Percentiles rank a stretch among this genome's conserved stretches.
These are phyloP conservation scores for Trichoderma sp. DNA, from an alignment of 2,329 filamentous ascomycete species.

Conservation along the genomic window DNA sequence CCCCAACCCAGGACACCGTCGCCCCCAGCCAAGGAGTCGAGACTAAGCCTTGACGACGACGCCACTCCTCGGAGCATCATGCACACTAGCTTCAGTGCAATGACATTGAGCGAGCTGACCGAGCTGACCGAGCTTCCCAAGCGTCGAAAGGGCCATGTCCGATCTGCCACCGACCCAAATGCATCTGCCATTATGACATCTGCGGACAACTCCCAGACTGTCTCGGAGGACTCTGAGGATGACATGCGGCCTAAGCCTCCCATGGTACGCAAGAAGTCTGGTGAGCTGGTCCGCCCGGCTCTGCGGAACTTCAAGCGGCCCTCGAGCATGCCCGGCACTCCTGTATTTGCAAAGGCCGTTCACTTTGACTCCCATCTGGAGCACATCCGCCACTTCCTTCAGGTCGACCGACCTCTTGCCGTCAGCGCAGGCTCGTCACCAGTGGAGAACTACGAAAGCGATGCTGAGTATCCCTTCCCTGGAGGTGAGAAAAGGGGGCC, in stretches of 20 bases:
- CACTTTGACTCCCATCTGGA: constrained; percentile 97
- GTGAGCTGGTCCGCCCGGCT: constrained; percentile 91
- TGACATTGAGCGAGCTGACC: constrained; percentile 42
- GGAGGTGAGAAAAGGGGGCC: constrained; percentile 47
- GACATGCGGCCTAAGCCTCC: constrained; percentile 70
- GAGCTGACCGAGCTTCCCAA: constrained; percentile 44
- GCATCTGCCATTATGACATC: constrained; percentile 51
- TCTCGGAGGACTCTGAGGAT: constrained; percentile 65
- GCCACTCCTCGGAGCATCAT: constrained; percentile 31
- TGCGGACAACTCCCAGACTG: constrained; percentile 51
- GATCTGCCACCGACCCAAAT: constrained; percentile 58
- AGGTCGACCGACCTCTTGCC: constrained; percentile 91
- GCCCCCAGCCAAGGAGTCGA: constrained; percentile 46
- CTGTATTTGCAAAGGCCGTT: constrained; percentile 94
- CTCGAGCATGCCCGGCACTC: constrained; percentile 96
- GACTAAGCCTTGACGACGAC: not conserved
- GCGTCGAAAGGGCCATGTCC: constrained; percentile 51
- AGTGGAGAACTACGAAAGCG: constrained; percentile 82
- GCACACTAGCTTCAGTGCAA: constrained; percentile 52
- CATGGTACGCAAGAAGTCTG: constrained; percentile 97
- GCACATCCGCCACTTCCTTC: constrained; percentile 92
- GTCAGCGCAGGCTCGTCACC: constrained; percentile 94
- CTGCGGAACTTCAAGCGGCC: constrained; percentile 78
- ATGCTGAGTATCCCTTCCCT: constrained; percentile 85
- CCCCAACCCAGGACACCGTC: constrained; percentile 50